These are phyloP conservation scores for Echites panduratus DNA, from an alignment of 257 asterid genomes.

Conservation along the genomic window DNA sequence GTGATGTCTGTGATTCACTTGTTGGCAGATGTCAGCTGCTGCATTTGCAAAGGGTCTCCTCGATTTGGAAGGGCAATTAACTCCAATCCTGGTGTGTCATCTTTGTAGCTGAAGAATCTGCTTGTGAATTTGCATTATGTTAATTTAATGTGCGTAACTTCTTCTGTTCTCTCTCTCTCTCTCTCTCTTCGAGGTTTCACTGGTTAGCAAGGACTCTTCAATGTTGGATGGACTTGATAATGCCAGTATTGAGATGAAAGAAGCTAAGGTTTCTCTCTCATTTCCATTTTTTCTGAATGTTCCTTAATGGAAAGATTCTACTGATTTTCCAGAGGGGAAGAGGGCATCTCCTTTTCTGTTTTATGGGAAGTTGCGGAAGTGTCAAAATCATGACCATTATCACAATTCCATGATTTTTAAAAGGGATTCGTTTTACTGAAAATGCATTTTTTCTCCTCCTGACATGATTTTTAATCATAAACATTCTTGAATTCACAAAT, in stretches of 20 bases:
- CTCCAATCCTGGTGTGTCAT: conserved; percentile 86
- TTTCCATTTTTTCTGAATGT: not conserved
- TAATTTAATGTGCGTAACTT: conserved; percentile 7
- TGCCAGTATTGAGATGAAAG: conserved; percentile 86
- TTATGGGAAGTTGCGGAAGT: not conserved
- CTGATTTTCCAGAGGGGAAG: not conserved
- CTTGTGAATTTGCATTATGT: conserved; percentile 5
- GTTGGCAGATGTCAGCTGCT: conserved; percentile 92
- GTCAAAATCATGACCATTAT: not conserved
- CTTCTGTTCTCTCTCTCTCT: not conserved
- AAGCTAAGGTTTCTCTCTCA: conserved; percentile 70
- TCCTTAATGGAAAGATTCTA: not conserved
- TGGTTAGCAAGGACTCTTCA: conserved; percentile 97
- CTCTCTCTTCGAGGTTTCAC: conserved; percentile 61
- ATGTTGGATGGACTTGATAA: conserved; percentile 97
- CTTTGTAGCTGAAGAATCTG: conserved; percentile 11
- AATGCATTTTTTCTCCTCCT: conserved; percentile 56
- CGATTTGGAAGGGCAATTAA: conserved; percentile 94
- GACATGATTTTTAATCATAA: not conserved
- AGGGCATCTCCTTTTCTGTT: not conserved
- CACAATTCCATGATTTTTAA: not conserved
- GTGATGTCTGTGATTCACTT: conserved; percentile 10
- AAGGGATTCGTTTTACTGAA: conserved; percentile 24
- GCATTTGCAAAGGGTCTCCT: conserved; percentile 99
- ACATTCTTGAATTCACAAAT: conserved; percentile 22